A percentile compares a stretch with the other conserved stretches of the same genome.
phyloP scores from a whole-genome alignment of 2,329 filamentous ascomycete species.

The Fusarium marasasianum region DNA sequence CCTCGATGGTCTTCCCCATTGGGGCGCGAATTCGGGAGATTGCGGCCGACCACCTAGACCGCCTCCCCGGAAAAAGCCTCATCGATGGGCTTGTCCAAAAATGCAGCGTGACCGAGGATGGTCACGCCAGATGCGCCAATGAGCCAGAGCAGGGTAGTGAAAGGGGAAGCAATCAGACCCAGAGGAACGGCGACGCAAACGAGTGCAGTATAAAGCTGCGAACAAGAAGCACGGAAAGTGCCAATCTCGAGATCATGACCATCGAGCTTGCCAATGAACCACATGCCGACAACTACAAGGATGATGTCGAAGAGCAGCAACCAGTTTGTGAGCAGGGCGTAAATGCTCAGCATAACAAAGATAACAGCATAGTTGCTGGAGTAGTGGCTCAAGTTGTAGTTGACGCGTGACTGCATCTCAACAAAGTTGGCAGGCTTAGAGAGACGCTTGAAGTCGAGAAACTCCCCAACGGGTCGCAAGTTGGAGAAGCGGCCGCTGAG shows the following conservation, averaged over 20 bases:
- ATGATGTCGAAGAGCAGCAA: slow-evolving; percentile 91
- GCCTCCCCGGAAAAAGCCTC: slow-evolving; percentile 99
- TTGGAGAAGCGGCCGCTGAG: slow-evolving; percentile 88
- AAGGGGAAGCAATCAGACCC: slow-evolving; percentile 84
- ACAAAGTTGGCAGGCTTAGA: slow-evolving; percentile 93
- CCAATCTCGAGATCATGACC: slow-evolving; percentile 90
- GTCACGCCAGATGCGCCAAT: slow-evolving; percentile 94
- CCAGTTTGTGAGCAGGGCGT: slow-evolving; percentile 89
- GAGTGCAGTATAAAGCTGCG: slow-evolving; percentile 92
- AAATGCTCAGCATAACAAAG: slow-evolving; percentile 95
- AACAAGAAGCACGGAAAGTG: slow-evolving; percentile 82
- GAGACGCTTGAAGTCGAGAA: slow-evolving; percentile 93
- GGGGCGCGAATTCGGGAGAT: slow-evolving; percentile 94
- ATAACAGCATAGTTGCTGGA: slow-evolving; percentile 97
- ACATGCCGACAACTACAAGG: slow-evolving; percentile 86
- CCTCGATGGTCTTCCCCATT: slow-evolving; percentile 99
- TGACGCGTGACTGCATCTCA: slow-evolving; percentile 90
- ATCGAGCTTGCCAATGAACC: slow-evolving; percentile 87
- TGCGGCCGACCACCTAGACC: slow-evolving; percentile 99
- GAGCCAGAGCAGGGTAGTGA: slow-evolving; percentile 90
- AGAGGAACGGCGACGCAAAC: slow-evolving; percentile 85
- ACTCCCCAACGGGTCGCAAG: slow-evolving; percentile 89
- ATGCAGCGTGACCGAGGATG: slow-evolving; percentile 91
- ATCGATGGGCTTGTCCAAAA: slow-evolving; percentile 99
- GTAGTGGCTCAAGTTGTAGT: slow-evolving; percentile 97